Conservation (phyloP, 495 filamentous ascomycete species). For the Gamarada debralockiae region DNA sequence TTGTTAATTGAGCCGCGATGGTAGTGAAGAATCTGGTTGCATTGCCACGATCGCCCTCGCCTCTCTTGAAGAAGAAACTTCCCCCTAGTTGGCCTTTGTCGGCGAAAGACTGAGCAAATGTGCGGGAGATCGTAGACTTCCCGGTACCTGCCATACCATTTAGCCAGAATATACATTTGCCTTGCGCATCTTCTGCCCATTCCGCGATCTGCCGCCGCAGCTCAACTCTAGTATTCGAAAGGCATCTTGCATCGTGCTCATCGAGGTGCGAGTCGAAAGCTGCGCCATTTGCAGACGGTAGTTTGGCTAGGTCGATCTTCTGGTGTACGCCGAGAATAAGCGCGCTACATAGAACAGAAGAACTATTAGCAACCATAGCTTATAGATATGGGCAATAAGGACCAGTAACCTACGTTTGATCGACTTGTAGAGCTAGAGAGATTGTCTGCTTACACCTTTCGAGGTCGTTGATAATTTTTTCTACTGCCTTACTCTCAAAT, state of each 20-base stretch:
- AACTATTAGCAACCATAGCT: neutral
- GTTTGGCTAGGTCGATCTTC: constrained; percentile 9
- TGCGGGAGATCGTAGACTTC: constrained; percentile 44
- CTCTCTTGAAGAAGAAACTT: constrained; percentile 53
- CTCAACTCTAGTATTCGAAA: constrained; percentile 26
- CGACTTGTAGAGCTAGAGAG: constrained; percentile 32
- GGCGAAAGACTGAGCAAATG: constrained; percentile 29
- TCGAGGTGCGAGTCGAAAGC: constrained; percentile 24
- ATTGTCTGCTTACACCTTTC: constrained; percentile 33
- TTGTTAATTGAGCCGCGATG: constrained; percentile 38
- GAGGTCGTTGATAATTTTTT: constrained; percentile 31
- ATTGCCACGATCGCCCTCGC: constrained; percentile 38
- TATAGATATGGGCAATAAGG: neutral
- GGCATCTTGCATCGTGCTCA: constrained; percentile 26
- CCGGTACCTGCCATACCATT: no score
- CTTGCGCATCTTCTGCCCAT: constrained; percentile 12
- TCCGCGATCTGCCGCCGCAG: constrained; percentile 23
- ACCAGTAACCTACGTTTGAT: constrained; percentile 36
- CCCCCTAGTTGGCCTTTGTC: constrained; percentile 25
- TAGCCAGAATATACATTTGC: constrained; percentile 37
- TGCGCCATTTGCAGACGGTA: constrained; percentile 3
- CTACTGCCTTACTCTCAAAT: constrained; percentile 35
- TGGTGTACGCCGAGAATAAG: constrained; percentile 4
- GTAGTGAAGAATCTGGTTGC: constrained; percentile 41
- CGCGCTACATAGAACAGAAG: constrained; percentile 3